phyloP scores from a whole-genome alignment of 2,329 filamentous ascomycete species.

The Cladorrhinum sp. region DNA sequence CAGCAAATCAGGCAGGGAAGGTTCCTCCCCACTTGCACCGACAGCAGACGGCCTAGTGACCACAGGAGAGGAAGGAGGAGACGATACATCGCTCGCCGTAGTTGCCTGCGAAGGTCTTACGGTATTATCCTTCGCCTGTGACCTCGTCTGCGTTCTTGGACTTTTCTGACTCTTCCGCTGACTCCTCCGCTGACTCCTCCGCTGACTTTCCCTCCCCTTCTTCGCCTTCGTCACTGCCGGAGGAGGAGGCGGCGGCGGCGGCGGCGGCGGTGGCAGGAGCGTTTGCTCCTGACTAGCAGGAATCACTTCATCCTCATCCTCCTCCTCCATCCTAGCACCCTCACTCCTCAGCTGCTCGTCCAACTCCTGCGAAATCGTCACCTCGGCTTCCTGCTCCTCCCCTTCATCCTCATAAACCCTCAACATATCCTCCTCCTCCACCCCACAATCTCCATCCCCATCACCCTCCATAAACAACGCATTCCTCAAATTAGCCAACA shows the following conservation, averaged over 20 bases:
- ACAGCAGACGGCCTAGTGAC: neutral
- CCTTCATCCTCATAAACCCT: slow-evolving; percentile 17
- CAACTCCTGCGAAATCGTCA: slow-evolving; percentile 51
- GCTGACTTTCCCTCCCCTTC: neutral
- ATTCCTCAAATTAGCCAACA: slow-evolving; percentile 56
- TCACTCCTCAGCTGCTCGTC: slow-evolving; percentile 50
- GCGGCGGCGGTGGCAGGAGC: neutral
- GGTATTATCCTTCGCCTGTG: neutral
- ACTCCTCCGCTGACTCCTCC: neutral
- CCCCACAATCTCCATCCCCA: slow-evolving; percentile 23
- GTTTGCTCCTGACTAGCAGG: slow-evolving; percentile 32
- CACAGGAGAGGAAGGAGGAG: slow-evolving; percentile 31
- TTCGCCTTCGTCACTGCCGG: neutral
- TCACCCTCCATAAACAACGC: slow-evolving; percentile 43
- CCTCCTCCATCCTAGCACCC: neutral
- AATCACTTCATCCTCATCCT: slow-evolving; percentile 30
- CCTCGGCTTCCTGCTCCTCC: slow-evolving; percentile 12
- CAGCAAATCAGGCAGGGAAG: neutral
- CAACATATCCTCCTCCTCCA: slow-evolving; percentile 26
- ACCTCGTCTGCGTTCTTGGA: slow-evolving; percentile 6
- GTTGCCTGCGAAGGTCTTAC: slow-evolving; percentile 44
- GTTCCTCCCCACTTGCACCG: slow-evolving; percentile 5
- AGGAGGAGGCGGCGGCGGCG: neutral
- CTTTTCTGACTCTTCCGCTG: slow-evolving; percentile 9
- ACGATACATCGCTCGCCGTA: slow-evolving; percentile 39